phyloP scores from a whole-genome alignment of 148 eudicot species.

The Rhododendron ferrugineum region DNA sequence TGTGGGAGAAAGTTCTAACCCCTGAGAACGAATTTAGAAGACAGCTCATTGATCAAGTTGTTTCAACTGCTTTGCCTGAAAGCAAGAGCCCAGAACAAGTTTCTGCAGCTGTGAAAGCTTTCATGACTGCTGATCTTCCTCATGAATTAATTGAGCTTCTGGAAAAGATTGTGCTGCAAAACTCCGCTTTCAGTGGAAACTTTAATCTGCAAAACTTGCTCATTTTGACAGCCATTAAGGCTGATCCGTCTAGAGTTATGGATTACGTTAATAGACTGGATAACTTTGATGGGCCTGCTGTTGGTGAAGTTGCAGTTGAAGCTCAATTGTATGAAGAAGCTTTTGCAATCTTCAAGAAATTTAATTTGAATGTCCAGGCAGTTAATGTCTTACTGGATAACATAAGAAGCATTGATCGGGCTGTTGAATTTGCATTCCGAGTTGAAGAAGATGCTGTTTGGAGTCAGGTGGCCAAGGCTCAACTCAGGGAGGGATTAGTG shows the following conservation, averaged over 20 bases:
- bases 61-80: slow-evolving; percentile 96
- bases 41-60: slow-evolving; percentile 95
- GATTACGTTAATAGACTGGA: slow-evolving; percentile 89
- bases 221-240: slow-evolving; percentile 91
- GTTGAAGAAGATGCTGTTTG: slow-evolving; percentile 99
- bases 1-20: slow-evolving; percentile 86
- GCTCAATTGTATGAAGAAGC: slow-evolving; percentile 89
- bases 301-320: slow-evolving; percentile 98
- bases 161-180: slow-evolving; percentile 94
- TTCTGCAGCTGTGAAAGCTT: slow-evolving; percentile 98
- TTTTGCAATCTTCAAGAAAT: slow-evolving; percentile 91
- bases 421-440: slow-evolving; percentile 96
- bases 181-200: slow-evolving; percentile 97
- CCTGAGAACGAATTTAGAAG: slow-evolving; percentile 93
- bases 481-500: slow-evolving; percentile 74
- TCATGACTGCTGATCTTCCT: slow-evolving; percentile 98
- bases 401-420: slow-evolving; percentile 70
- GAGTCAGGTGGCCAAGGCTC: slow-evolving; percentile 96
- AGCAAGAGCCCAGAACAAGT: slow-evolving; percentile 99
- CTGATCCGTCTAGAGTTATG: slow-evolving; percentile 93
- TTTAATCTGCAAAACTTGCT: slow-evolving; percentile 89
- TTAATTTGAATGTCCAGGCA: slow-evolving; percentile 91
- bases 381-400: slow-evolving; percentile 79
- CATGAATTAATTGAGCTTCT: slow-evolving; percentile 95
- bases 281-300: slow-evolving; percentile 96